phyloP scores from a whole-genome alignment of 2,329 filamentous ascomycete species.

The Microsporum audouinii region DNA sequence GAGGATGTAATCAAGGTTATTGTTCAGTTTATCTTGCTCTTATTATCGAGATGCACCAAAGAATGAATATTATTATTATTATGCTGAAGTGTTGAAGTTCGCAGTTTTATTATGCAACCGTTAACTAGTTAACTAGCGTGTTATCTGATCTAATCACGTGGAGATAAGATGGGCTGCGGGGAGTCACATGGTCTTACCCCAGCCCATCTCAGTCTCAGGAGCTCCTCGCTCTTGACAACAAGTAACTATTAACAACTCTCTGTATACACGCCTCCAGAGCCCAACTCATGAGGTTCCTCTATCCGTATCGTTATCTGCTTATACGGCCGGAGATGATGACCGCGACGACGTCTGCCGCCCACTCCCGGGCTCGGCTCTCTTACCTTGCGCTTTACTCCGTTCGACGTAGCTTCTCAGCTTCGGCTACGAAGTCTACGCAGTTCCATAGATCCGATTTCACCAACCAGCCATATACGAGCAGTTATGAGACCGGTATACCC shows the following conservation, averaged over 20 bases:
- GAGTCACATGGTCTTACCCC: background rate
- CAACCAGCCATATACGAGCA: constrained; percentile 49
- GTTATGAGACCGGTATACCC: constrained; percentile 51
- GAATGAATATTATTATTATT: no score
- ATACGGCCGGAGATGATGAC: constrained; percentile 8
- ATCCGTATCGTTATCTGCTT: constrained; percentile 5
- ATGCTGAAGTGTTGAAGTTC: no score
- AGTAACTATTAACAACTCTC: background rate
- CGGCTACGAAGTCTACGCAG: constrained; percentile 33
- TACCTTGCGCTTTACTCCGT: constrained; percentile 29
- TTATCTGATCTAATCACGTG: constrained; percentile 1
- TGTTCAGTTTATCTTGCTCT: no score
- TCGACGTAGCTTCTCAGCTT: constrained; percentile 23
- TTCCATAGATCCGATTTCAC: constrained; percentile 53
- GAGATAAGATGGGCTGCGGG: background rate
- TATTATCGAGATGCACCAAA: no score
- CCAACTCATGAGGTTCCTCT: constrained; percentile 9
- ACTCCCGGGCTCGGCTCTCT: constrained; percentile 31
- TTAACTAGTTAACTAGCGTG: background rate
- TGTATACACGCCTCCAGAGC: background rate
- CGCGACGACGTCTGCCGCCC: constrained; percentile 5
- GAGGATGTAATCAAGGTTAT: no score
- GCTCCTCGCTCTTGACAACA: background rate
- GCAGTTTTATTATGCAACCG: no score
- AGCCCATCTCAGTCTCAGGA: background rate